Evolutionary conservation across 2,329 filamentous ascomycete genomes (phyloP), one percentile per base, ranked within the genome.

Genomic region (Epichloe typhina): DNA sequence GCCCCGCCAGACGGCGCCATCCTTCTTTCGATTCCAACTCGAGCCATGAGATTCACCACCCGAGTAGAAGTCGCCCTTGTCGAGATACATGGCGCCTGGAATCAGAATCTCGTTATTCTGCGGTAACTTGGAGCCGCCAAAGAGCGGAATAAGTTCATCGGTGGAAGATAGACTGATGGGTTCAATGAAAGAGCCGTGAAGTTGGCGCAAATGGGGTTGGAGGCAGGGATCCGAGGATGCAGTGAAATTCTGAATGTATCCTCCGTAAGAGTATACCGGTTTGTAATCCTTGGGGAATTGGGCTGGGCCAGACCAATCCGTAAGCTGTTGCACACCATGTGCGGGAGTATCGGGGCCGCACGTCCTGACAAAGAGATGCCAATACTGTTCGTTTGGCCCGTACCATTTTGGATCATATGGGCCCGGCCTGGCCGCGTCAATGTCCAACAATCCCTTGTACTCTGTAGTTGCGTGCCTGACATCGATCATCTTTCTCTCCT

Each of bases 51-150:
- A 65, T 7, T 69, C 62, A 49, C 77, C 74, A 49, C 81, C 82
- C 1, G 72, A 74, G 62, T 84, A 84, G 44, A 76, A 73, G 6
- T 71, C 67, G 58, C 83, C 76, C 8, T 74, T 65, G 17, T 72
- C 72, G 54, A 81, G 75, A 59, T 85, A 85, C 75, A 80, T 81
- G 59, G 77, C 79, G 5, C 78, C 78, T 1, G 80, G 80, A 54
- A 83, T 80, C 33, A 83, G 65, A 50, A 83, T 80, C 58, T 83
- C 80, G 56, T 77, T 82, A 60, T 83, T 83, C 55, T 78, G 71
- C 36, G 73, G 76, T 42, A 80, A 70, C 61, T 83, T 83, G 58
- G 75, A 82, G 54, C 80, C 79, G 47, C 77, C 72, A 56, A 83
- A 83, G 19, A 83, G 67, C 8, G 80, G 80, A 12, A 82, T 66